These are phyloP conservation scores for Somion occarium DNA, from an alignment of 1,284 basidiomycete genomes.

Conservation along the genomic window DNA sequence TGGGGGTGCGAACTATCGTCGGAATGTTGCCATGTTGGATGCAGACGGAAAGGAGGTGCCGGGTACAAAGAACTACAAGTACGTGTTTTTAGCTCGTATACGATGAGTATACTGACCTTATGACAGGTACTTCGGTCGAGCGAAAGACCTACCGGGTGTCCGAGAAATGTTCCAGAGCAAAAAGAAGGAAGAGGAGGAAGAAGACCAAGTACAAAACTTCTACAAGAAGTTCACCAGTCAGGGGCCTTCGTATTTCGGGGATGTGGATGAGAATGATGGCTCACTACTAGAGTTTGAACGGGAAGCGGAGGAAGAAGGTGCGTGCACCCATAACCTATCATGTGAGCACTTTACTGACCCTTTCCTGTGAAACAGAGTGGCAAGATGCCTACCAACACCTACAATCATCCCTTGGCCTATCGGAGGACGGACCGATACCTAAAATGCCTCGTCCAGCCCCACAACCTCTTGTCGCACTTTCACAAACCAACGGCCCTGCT, in stretches of 20 bases:
- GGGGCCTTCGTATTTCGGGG: conserved; percentile 88
- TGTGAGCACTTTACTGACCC: too few species aligned
- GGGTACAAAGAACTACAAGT: conserved; percentile 98
- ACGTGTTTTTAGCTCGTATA: conserved; percentile 25
- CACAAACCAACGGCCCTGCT: conserved; percentile 17
- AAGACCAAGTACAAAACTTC: conserved; percentile 70
- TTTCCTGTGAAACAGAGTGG: conserved; percentile 51
- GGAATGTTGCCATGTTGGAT: conserved; percentile 88
- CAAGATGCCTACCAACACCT: conserved; percentile 58
- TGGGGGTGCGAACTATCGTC: conserved; percentile 94
- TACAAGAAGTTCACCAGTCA: conserved; percentile 91
- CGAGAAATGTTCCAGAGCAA: conserved; percentile 88
- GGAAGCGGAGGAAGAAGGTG: conserved; percentile 73
- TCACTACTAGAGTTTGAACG: conserved; percentile 69
- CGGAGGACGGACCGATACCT: conserved; percentile 46
- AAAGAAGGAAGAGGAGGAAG: conserved; percentile 81
- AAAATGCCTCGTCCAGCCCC: conserved; percentile 42
- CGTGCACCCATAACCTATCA: conserved; percentile 16
- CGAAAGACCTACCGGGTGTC: conserved; percentile 94
- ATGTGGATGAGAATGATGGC: conserved; percentile 81
- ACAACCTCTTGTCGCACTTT: conserved; percentile 19
- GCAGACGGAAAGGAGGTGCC: conserved; percentile 95
- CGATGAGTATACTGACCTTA: not conserved
- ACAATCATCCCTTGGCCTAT: conserved; percentile 51
- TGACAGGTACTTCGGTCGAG: conserved; percentile 90